Percentiles rank a stretch among this genome's conserved stretches.
These are phyloP conservation scores for Magnolia officinalis DNA, from an alignment of 164 flowering plant genomes.

Conservation along the genomic window DNA sequence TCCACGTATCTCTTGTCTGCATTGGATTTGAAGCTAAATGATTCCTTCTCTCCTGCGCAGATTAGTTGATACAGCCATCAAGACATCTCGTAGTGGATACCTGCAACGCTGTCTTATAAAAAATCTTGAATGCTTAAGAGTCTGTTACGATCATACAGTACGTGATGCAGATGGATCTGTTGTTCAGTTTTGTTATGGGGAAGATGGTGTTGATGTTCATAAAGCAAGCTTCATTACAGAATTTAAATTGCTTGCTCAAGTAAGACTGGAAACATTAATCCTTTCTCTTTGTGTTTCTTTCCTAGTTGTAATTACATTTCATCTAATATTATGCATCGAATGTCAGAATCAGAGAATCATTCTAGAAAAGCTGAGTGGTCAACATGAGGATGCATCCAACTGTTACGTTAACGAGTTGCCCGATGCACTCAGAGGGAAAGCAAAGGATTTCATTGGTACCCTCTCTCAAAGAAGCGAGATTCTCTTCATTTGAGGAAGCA, in stretches of 20 bases:
- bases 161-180: constrained; percentile 97
- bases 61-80: constrained; percentile 95
- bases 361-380: constrained; percentile 27
- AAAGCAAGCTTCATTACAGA: constrained; percentile 61
- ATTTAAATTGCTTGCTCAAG: constrained; percentile 56
- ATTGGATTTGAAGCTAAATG: neutral
- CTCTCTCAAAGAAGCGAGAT: constrained; percentile 16
- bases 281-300: neutral
- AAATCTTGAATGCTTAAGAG: constrained; percentile 80
- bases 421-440: constrained; percentile 34
- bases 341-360: constrained; percentile 62
- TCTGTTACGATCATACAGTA: constrained; percentile 84
- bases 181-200: constrained; percentile 84
- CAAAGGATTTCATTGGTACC: constrained; percentile 28
- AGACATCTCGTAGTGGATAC: constrained; percentile 99
- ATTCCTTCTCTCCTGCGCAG: constrained; percentile 33
- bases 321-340: neutral
- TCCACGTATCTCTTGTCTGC: neutral
- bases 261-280: constrained; percentile 24
- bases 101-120: constrained; percentile 90
- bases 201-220: constrained; percentile 96
- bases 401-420: constrained; percentile 55
- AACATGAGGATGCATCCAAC: constrained; percentile 33
- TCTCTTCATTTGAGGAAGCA: constrained; percentile 16
- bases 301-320: neutral